phyloP scores from a whole-genome alignment of 768 basidiomycete species.

The Macrolepiota albuminosa region DNA sequence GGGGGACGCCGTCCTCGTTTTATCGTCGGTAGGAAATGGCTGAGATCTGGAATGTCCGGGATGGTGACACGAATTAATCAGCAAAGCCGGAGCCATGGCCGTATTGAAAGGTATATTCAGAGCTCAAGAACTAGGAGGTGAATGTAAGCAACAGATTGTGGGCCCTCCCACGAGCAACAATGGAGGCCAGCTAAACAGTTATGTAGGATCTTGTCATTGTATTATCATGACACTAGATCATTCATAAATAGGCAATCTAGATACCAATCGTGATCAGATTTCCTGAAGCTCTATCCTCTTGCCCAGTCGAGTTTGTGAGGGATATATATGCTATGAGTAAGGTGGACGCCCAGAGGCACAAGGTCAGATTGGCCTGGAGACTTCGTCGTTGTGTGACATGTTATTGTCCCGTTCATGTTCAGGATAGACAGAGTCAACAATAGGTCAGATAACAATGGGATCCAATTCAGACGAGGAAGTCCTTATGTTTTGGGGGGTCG shows the following conservation, averaged over 20 bases:
- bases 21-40: not conserved
- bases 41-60: not conserved
- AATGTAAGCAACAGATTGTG: not conserved
- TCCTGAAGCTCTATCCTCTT: not conserved
- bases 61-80: not conserved
- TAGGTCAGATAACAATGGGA: not conserved
- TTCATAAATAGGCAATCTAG: not conserved
- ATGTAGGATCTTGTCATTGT: not conserved
- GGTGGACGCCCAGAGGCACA: not conserved
- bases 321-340: not conserved
- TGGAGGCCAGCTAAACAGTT: not conserved
- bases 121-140: not conserved
- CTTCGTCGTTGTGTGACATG: not conserved
- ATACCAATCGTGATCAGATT: not conserved
- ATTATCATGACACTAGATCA: not conserved
- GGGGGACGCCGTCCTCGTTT: not conserved
- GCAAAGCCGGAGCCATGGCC: not conserved
- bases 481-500: no score
- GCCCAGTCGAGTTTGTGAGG: not conserved
- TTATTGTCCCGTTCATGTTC: not conserved
- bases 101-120: not conserved
- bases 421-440: not conserved
- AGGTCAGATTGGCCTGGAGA: not conserved
- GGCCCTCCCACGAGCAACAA: not conserved
- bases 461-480: not conserved